Conservation (phyloP, 2,329 filamentous ascomycete species). For the Volutella citrinella region DNA sequence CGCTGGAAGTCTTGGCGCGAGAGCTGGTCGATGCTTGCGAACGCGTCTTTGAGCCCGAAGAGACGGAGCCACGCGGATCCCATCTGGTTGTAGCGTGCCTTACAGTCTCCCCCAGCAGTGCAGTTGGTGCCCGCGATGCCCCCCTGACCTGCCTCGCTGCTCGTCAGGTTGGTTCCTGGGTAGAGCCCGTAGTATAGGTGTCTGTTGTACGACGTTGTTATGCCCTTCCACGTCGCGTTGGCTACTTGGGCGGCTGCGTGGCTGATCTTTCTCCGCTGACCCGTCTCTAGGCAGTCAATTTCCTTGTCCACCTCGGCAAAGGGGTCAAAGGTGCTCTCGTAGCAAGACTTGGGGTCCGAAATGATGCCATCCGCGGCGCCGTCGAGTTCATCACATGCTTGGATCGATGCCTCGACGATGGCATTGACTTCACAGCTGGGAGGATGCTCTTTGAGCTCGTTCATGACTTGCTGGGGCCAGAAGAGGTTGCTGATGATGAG, state of each 20-base stretch:
- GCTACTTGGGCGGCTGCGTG: constrained; percentile 1
- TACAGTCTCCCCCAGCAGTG: too few relatives aligned
- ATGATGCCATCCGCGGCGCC: constrained; percentile 47
- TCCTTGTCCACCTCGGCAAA: not conserved
- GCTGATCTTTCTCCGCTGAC: not conserved
- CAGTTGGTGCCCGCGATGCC: too few relatives aligned
- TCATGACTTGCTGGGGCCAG: constrained; percentile 20
- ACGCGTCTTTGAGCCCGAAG: too few relatives aligned
- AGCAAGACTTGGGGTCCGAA: constrained; percentile 37
- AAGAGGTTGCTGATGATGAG: constrained; percentile 4
- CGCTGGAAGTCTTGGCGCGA: constrained; percentile 1
- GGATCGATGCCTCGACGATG: constrained; percentile 37
- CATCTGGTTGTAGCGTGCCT: too few relatives aligned
- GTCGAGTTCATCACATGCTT: constrained; percentile 47
- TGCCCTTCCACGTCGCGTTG: constrained; percentile 1
- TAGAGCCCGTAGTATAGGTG: constrained; percentile 3
- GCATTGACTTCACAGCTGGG: constrained; percentile 20
- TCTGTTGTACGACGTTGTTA: not conserved
- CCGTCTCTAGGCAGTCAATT: constrained; percentile 1
- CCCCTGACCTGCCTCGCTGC: too few relatives aligned
- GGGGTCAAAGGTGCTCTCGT: constrained; percentile 36
- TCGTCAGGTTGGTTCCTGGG: not conserved
- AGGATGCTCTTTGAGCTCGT: constrained; percentile 1
- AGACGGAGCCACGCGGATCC: too few relatives aligned
- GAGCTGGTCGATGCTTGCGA: not conserved